phyloP scores from a whole-genome alignment of 371 early-diverging fungal genomes.

The Smittium mucronatum region DNA sequence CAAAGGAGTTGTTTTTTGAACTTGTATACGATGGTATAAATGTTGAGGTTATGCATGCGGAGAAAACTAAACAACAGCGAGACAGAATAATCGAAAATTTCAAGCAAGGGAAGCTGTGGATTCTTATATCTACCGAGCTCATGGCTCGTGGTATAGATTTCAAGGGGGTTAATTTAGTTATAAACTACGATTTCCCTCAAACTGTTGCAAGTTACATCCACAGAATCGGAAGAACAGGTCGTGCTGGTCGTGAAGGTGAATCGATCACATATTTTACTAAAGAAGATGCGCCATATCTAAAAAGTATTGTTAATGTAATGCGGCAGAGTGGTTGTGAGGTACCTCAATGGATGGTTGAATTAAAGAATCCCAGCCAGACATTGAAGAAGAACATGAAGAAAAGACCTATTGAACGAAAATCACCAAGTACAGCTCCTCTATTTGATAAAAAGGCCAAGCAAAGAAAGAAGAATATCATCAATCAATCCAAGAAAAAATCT shows the following conservation, averaged over 20 bases:
- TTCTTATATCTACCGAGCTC: slow-evolving; percentile 92
- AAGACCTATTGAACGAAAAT: slow-evolving; percentile 47
- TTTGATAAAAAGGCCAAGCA: slow-evolving; percentile 46
- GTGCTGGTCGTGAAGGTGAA: slow-evolving; percentile 69
- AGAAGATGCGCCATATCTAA: slow-evolving; percentile 78
- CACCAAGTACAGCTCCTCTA: slow-evolving; percentile 48
- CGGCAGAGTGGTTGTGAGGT: slow-evolving; percentile 86
- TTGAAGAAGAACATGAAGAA: slow-evolving; percentile 50
- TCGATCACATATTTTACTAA: slow-evolving; percentile 85
- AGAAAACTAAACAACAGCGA: slow-evolving; percentile 81
- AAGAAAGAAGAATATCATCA: slow-evolving; percentile 34
- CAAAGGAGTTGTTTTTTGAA: slow-evolving; percentile 83
- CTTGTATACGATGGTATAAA: slow-evolving; percentile 94
- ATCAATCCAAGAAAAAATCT: slow-evolving; percentile 9
- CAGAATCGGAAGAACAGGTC: slow-evolving; percentile 85
- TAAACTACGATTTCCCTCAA: slow-evolving; percentile 96
- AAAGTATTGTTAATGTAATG: slow-evolving; percentile 92
- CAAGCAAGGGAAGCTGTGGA: slow-evolving; percentile 80
- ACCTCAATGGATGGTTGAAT: slow-evolving; percentile 89
- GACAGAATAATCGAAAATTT: slow-evolving; percentile 83
- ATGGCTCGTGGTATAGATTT: slow-evolving; percentile 95
- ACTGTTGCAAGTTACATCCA: slow-evolving; percentile 87
- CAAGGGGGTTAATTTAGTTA: slow-evolving; percentile 78
- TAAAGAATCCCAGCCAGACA: slow-evolving; percentile 42
- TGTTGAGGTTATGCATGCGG: slow-evolving; percentile 90